phyloP scores from a whole-genome alignment of 2,329 filamentous ascomycete species.

The Aspergillus udagawae region DNA sequence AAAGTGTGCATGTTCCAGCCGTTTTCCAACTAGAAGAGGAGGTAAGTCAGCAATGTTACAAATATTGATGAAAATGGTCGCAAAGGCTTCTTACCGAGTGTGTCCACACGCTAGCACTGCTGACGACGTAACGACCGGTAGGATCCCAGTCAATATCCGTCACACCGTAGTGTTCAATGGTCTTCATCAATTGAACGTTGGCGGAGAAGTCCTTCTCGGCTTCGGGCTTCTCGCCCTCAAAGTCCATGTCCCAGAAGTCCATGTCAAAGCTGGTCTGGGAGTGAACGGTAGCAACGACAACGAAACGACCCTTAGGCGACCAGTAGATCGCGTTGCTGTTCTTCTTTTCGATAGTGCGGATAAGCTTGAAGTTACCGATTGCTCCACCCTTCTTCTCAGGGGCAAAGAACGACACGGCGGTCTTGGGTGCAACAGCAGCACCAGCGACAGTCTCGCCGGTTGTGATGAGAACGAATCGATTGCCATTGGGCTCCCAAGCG shows the following conservation, averaged over 20 bases:
- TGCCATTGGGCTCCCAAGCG: conserved; percentile 97
- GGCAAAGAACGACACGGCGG: conserved; percentile 91
- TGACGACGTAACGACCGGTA: conserved; percentile 88
- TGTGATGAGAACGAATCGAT: conserved; percentile 95
- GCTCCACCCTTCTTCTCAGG: conserved; percentile 88
- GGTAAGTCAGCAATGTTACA: conserved; percentile 17
- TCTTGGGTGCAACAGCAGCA: conserved; percentile 86
- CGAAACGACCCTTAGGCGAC: conserved; percentile 92
- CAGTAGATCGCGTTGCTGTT: conserved; percentile 99
- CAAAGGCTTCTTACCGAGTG: conserved; percentile 66
- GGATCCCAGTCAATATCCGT: conserved; percentile 99
- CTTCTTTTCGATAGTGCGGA: conserved; percentile 96
- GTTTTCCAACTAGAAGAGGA: conserved; percentile 78
- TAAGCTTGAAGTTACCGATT: conserved; percentile 92
- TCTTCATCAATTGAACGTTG: conserved; percentile 92
- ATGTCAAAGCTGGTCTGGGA: conserved; percentile 92
- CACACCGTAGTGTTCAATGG: conserved; percentile 91
- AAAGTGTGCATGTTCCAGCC: conserved; percentile 98
- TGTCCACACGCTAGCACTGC: conserved; percentile 92
- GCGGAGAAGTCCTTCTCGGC: conserved; percentile 90
- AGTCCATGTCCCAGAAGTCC: conserved; percentile 97
- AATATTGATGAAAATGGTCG: conserved; percentile 4
- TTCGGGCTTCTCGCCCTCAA: conserved; percentile 93
- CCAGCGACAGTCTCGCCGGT: conserved; percentile 76
- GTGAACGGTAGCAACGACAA: conserved; percentile 87